phyloP scores from a whole-genome alignment of 2,329 filamentous ascomycete species.

The Fusarium mexicanum region DNA sequence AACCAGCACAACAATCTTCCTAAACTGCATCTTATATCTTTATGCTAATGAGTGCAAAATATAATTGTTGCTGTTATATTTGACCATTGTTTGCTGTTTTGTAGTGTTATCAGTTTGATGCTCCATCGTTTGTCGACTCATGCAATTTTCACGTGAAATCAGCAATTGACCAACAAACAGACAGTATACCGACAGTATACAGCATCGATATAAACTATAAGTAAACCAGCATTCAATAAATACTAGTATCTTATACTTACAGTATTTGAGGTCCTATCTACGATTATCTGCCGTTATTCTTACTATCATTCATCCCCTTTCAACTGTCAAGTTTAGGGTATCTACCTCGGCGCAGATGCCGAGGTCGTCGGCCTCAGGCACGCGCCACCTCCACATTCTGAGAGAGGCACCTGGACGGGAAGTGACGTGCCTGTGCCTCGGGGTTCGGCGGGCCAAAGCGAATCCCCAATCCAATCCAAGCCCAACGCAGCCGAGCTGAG shows the following conservation, averaged over 20 bases:
- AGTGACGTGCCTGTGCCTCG: slow-evolving; percentile 41
- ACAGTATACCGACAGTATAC: too few relatives aligned
- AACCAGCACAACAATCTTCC: fast-evolving
- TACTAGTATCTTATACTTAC: neutral
- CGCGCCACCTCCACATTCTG: slow-evolving; percentile 34
- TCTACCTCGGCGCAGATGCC: slow-evolving; percentile 19
- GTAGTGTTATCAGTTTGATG: too few relatives aligned
- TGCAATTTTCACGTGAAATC: neutral
- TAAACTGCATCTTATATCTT: fast-evolving
- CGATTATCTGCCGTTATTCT: neutral
- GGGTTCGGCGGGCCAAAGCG: slow-evolving; percentile 15
- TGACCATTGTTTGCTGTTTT: neutral
- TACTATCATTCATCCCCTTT: neutral
- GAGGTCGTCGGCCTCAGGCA: slow-evolving; percentile 39
- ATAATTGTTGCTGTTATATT: fast-evolving
- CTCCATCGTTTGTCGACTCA: neutral
- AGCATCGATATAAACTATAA: fast-evolving
- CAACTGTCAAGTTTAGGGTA: slow-evolving; percentile 25
- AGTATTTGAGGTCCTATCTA: neutral
- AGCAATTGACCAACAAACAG: neutral
- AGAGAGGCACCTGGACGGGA: neutral
- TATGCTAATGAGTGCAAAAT: fast-evolving
- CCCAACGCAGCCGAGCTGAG: slow-evolving; percentile 7
- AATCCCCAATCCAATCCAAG: neutral
- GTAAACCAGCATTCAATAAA: neutral